Conservation (phyloP, 805 yeast species). For the Wickerhamomyces canadensis region DNA sequence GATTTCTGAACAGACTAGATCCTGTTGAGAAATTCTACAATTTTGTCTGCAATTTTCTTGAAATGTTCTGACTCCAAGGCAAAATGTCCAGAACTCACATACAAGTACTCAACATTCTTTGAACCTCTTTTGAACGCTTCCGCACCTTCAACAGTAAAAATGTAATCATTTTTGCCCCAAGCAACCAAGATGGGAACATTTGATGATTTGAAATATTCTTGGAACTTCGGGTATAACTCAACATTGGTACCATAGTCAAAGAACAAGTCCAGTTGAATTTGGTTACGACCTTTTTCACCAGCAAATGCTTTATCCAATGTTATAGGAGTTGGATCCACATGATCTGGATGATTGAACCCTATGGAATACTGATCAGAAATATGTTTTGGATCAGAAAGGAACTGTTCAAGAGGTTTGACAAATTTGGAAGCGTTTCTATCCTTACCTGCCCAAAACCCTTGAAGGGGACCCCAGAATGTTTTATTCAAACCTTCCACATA, state of each 20-base stretch:
- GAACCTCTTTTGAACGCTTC: slow-evolving; percentile 32
- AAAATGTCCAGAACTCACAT: slow-evolving; percentile 35
- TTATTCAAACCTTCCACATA: slow-evolving; percentile 36
- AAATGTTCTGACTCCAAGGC: slow-evolving; percentile 27
- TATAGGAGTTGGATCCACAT: slow-evolving; percentile 29
- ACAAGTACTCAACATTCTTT: slow-evolving; percentile 24
- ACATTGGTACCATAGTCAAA: slow-evolving; percentile 33
- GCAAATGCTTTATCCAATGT: slow-evolving; percentile 27
- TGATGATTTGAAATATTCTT: slow-evolving; percentile 26
- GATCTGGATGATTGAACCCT: slow-evolving; percentile 24
- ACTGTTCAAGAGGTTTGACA: slow-evolving; percentile 11
- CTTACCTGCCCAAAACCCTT: slow-evolving; percentile 27
- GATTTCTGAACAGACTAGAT: too few relatives aligned
- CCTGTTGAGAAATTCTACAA: slow-evolving; percentile 6
- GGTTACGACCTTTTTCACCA: slow-evolving; percentile 20
- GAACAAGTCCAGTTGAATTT: slow-evolving; percentile 30
- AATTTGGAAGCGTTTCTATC: slow-evolving; percentile 10
- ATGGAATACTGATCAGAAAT: slow-evolving; percentile 26
- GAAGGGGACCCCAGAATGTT: slow-evolving; percentile 33
- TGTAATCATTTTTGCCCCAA: slow-evolving; percentile 38
- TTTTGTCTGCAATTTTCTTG: slow-evolving; percentile 27
- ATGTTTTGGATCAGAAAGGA: slow-evolving; percentile 16
- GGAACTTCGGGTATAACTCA: slow-evolving; percentile 32
- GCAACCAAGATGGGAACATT: slow-evolving; percentile 31
- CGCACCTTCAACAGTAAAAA: slow-evolving; percentile 33